Conservation (phyloP, 176 grass and related monocot species). For the Poa pratensis region DNA sequence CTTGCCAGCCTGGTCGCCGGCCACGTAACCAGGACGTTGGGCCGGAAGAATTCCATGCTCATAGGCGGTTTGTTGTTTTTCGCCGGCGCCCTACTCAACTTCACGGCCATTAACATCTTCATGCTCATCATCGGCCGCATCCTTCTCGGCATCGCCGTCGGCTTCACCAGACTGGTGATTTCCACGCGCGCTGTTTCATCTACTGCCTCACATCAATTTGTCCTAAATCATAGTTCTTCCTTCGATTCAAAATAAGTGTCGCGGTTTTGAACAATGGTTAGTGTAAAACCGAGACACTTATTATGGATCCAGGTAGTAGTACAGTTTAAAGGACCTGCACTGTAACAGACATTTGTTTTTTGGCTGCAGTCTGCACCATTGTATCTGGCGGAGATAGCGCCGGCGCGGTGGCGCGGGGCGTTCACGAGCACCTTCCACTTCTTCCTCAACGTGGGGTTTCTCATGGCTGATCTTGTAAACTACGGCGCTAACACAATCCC, state of each 20-base stretch:
- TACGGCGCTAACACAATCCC: conserved; percentile 56
- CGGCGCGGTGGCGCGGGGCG: conserved; percentile 71
- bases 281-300: too few species aligned
- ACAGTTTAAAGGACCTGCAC: background rate
- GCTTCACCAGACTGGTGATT: conserved; percentile 54
- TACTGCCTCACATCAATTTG: background rate
- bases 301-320: background rate
- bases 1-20: conserved; percentile 57
- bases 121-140: conserved; percentile 82
- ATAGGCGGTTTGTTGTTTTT: conserved; percentile 67
- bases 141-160: conserved; percentile 75
- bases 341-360: background rate
- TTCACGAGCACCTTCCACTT: conserved; percentile 78
- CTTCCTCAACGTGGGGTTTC: conserved; percentile 68
- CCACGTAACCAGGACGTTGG: conserved; percentile 57
- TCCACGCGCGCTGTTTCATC: background rate
- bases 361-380: conserved; percentile 47
- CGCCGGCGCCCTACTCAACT: conserved; percentile 54
- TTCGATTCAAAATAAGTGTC: too few species aligned
- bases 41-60: conserved; percentile 58
- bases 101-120: conserved; percentile 60
- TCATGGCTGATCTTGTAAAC: conserved; percentile 75
- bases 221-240: background rate
- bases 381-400: conserved; percentile 84
- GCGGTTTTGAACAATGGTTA: too few species aligned